A percentile compares a stretch with the other conserved stretches of the same genome.
Evolutionary conservation across 2,329 filamentous ascomycete genomes (phyloP).

Genomic region (Diplocarpon rosae): DNA sequence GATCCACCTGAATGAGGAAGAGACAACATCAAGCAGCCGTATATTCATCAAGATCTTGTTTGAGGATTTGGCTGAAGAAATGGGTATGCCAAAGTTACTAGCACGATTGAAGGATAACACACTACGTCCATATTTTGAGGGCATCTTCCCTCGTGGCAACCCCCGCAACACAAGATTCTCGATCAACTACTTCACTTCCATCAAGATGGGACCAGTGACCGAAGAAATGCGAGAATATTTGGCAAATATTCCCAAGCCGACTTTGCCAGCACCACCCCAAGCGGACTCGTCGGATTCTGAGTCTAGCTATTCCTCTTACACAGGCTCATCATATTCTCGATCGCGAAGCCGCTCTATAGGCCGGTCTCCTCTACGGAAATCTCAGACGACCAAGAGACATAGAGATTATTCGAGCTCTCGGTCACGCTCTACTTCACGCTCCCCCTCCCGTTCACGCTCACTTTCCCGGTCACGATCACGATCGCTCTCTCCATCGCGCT

Average conservation of each 20-base stretch:
- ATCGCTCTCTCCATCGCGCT: constrained; percentile 10
- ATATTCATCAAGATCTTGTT: constrained; percentile 99
- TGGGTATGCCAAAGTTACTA: constrained; percentile 72
- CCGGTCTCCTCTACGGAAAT: constrained; percentile 8
- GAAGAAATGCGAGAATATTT: constrained; percentile 90
- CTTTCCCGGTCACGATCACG: constrained; percentile 6
- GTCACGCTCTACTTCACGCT: constrained; percentile 11
- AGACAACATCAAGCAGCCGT: constrained; percentile 90
- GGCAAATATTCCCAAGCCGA: constrained; percentile 79
- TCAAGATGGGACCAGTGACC: constrained; percentile 88
- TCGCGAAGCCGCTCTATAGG: constrained; percentile 24
- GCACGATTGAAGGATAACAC: constrained; percentile 67
- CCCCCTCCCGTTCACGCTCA: constrained; percentile 4
- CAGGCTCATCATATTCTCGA: constrained; percentile 47
- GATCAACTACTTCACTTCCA: constrained; percentile 99
- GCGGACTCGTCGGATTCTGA: constrained; percentile 53
- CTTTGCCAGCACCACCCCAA: constrained; percentile 55
- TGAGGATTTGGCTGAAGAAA: constrained; percentile 77
- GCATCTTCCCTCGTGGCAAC: constrained; percentile 83
- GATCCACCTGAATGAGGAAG: constrained; percentile 88
- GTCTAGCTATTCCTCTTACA: constrained; percentile 69
- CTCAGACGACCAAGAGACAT: neutral
- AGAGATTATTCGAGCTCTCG: constrained; percentile 8
- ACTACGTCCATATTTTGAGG: constrained; percentile 66
- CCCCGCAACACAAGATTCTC: constrained; percentile 87